Percentiles rank a stretch among this genome's conserved stretches.
phyloP scores from a whole-genome alignment of 2,329 filamentous ascomycete genomes.

The Boeremia exigua region DNA sequence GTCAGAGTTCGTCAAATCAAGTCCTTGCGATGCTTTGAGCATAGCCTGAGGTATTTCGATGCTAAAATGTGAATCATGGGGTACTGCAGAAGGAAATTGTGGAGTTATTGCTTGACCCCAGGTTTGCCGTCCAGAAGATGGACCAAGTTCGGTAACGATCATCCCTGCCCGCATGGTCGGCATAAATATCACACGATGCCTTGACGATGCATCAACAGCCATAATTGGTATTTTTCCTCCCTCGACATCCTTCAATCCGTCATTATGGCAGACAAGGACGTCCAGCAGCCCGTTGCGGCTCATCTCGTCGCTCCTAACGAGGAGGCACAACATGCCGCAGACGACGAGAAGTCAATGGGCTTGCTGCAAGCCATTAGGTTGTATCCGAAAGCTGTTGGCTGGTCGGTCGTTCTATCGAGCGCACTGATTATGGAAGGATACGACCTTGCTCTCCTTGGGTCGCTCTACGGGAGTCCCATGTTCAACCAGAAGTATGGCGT shows the following conservation, averaged over 20 bases:
- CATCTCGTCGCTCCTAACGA: conserved; percentile 29
- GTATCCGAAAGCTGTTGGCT: conserved; percentile 84
- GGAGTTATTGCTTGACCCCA: conserved; percentile 23
- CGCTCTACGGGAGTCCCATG: conserved; percentile 65
- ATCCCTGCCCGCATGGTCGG: conserved; percentile 14
- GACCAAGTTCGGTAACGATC: conserved; percentile 17
- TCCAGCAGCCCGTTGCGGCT: conserved; percentile 17
- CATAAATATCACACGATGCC: conserved; percentile 22
- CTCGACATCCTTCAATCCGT: neutral
- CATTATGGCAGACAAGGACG: conserved; percentile 31
- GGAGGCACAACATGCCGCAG: conserved; percentile 48
- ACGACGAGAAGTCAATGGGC: conserved; percentile 55
- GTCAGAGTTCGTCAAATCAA: neutral
- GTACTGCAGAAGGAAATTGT: conserved; percentile 7
- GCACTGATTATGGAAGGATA: conserved; percentile 91
- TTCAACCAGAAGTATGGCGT: conserved; percentile 54
- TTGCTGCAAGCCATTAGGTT: conserved; percentile 75
- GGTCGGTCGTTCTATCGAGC: conserved; percentile 83
- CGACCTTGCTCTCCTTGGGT: conserved; percentile 78
- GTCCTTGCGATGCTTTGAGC: neutral
- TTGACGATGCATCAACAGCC: neutral
- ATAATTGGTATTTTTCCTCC: neutral
- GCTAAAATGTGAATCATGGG: conserved; percentile 18
- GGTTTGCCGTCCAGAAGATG: conserved; percentile 5
- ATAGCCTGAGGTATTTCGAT: conserved; percentile 8